phyloP scores from a whole-genome alignment of 176 grass and related monocot species.

The Lolium perenne region DNA sequence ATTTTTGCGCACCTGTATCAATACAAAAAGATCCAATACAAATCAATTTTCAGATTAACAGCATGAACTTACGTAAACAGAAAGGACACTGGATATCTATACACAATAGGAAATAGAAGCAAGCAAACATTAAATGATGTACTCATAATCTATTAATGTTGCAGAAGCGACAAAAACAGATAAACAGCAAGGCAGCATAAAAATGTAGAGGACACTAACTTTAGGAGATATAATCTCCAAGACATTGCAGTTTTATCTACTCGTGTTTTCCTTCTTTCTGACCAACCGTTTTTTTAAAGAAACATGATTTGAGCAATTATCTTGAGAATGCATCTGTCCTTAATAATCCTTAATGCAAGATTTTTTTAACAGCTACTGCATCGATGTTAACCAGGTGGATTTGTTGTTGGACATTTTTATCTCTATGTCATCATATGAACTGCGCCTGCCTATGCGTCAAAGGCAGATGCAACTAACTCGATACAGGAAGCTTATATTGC shows the following conservation, averaged over 20 bases:
- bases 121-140: not conserved
- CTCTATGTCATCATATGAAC: not conserved
- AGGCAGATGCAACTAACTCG: not conserved
- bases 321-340: not conserved
- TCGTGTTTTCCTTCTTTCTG: not conserved
- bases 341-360: conserved; percentile 29
- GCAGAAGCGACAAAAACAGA: conserved; percentile 24
- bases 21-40: conserved; percentile 9
- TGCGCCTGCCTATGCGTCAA: not conserved
- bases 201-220: not conserved
- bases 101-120: not conserved
- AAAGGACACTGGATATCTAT: not conserved
- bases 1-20: conserved; percentile 75
- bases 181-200: conserved; percentile 25
- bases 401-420: not conserved
- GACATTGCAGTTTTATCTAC: not conserved
- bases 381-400: not conserved
- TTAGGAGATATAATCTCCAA: not conserved
- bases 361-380: conserved; percentile 6
- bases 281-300: not conserved
- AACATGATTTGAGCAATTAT: not conserved
- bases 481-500: conserved; percentile 9
- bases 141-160: conserved; percentile 22
- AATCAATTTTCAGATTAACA: not conserved
- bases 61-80: conserved; percentile 18